A percentile compares a stretch with the other conserved stretches of the same genome.
phyloP scores from a whole-genome alignment of 2,329 filamentous ascomycete genomes.

The Coniochaeta ligniaria region DNA sequence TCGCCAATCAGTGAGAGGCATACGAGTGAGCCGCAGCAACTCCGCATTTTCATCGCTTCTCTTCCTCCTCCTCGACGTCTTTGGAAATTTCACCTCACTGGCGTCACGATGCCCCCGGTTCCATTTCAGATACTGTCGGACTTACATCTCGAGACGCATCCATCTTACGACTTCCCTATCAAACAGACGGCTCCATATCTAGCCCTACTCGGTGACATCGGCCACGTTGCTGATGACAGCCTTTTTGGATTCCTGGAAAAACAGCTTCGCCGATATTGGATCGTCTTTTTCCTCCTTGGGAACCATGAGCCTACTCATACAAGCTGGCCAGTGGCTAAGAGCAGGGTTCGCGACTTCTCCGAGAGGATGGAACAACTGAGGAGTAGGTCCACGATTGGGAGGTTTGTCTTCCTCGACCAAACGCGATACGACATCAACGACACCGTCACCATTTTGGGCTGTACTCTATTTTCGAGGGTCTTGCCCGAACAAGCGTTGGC shows the following conservation, averaged over 20 bases:
- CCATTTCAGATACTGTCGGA: slow-evolving; percentile 17
- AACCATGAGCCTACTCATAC: slow-evolving; percentile 39
- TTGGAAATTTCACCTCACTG: no score
- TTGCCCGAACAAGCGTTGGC: slow-evolving; percentile 17
- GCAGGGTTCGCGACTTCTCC: neutral
- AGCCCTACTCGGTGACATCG: slow-evolving; percentile 40
- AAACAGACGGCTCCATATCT: slow-evolving; percentile 30
- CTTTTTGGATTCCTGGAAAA: slow-evolving; percentile 30
- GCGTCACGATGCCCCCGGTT: neutral
- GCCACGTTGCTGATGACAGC: slow-evolving; percentile 29
- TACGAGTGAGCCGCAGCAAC: no score
- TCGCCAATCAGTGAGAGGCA: no score
- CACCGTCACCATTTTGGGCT: slow-evolving; percentile 30
- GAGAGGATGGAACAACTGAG: neutral
- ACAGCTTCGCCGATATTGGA: slow-evolving; percentile 30
- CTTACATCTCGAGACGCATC: slow-evolving; percentile 37
- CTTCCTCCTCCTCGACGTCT: no score
- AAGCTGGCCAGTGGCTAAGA: slow-evolving; percentile 17
- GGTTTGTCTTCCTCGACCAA: slow-evolving; percentile 30
- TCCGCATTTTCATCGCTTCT: no score
- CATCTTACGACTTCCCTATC: slow-evolving; percentile 33
- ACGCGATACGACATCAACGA: slow-evolving; percentile 28
- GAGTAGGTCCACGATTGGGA: slow-evolving; percentile 5
- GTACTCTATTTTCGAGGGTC: slow-evolving; percentile 31
- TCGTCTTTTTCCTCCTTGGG: slow-evolving; percentile 35